Evolutionary conservation across 805 yeast genomes (phyloP), one percentile per base, ranked within the genome.

Genomic region (Lachancea lanzarotensis): DNA sequence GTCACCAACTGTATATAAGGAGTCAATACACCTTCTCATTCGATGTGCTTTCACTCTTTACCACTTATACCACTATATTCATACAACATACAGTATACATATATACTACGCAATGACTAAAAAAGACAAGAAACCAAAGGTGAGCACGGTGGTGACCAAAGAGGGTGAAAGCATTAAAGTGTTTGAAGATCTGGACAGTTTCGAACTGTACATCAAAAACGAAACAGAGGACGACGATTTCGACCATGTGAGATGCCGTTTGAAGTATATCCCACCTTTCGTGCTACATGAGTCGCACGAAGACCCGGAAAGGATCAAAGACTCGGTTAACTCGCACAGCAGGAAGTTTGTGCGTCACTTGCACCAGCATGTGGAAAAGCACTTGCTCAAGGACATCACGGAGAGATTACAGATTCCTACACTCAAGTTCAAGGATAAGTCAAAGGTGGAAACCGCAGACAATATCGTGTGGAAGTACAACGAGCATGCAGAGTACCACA

Each of bases 141-240:
- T 59, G 29, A 46, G 52, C 19, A 60, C 60, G 12, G 48, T 60
- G 13, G 54, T 56, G 17, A 61, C 56, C 25, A 61, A 60, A 43
- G 47, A 51, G 9, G 66, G 66, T 43, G 66, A 61, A 35, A 51
- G 54, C 16, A 25, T 59, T 26, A 60, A 63, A 33, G 68, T 68
- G 29, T 84, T 84, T 63, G 90, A 84, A 38, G 82, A 76, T 42
- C 65, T 84, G 48, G 70, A 69, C 16, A 71, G 77, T 15, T 84
- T 84, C 57, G 87, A 81, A 57, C 70, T 72, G 20, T 84, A 70
- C 61, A 68, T 84, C 47, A 73, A 79, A 56, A 85, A 81, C 59
- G 90, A 82, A 57, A 77, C 84, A 2, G 82, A 85, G 75, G 90
- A 83, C 62, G 80, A 82, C 50, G 90, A 84, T 48, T 80, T 75